Evolutionary conservation across 1,284 basidiomycete species (phyloP).

Genomic region (Stygiomarasmius scandens): DNA sequence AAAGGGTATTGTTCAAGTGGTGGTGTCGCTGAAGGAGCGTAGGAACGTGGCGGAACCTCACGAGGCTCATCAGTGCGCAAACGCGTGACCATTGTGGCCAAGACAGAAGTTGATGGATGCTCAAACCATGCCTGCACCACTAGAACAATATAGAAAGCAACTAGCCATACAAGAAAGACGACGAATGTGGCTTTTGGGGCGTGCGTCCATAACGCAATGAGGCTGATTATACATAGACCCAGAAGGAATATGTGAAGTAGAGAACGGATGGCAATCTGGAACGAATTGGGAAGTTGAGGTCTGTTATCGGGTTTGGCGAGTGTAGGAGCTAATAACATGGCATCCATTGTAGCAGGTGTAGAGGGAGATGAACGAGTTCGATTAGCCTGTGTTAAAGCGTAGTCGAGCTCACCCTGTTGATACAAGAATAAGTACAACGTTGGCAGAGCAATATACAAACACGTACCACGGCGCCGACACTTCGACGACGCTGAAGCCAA

Average conservation of each 20-base stretch:
- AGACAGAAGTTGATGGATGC: constrained; percentile 56
- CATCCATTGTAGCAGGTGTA: constrained; percentile 55
- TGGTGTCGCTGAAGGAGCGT: constrained; percentile 29
- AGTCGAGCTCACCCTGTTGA: constrained; percentile 69
- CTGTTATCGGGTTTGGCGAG: constrained; percentile 21
- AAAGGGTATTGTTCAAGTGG: constrained; percentile 45
- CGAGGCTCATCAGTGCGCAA: constrained; percentile 38
- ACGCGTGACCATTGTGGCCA: constrained; percentile 52
- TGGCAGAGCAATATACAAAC: constrained; percentile 19
- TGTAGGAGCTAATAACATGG: constrained; percentile 45
- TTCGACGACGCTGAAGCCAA: constrained; percentile 73
- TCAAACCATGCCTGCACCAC: constrained; percentile 58
- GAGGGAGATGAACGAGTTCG: constrained; percentile 43
- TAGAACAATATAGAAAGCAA: constrained; percentile 58
- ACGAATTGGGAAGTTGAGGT: constrained; percentile 42
- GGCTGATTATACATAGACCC: constrained; percentile 56
- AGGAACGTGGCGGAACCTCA: not conserved
- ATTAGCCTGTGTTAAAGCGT: constrained; percentile 52
- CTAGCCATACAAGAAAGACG: constrained; percentile 64
- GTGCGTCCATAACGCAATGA: constrained; percentile 60
- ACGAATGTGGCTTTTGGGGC: constrained; percentile 59
- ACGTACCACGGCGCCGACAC: constrained; percentile 67
- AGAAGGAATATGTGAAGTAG: constrained; percentile 62
- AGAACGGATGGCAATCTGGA: constrained; percentile 48
- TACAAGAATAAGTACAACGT: constrained; percentile 2